A percentile compares a stretch with the other conserved stretches of the same genome.
Conservation (phyloP, 1,139 yeast genomes). For the Diutina rugosa region DNA sequence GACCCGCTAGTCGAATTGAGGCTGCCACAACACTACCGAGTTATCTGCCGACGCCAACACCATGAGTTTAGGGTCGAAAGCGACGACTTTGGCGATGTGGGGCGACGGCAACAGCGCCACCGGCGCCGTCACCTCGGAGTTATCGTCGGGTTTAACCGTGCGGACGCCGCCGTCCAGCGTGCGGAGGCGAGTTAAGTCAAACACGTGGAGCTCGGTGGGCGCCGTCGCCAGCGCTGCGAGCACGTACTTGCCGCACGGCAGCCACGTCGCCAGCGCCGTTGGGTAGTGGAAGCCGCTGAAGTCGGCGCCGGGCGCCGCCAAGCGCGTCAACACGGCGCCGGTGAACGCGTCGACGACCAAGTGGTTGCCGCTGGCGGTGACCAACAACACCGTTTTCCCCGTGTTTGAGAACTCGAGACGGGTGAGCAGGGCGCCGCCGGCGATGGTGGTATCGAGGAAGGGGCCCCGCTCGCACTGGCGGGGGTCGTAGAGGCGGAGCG, state of each 20-base stretch:
- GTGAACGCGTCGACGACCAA: conserved; percentile 60
- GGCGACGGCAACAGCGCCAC: conserved; percentile 14
- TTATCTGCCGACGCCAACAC: conserved; percentile 77
- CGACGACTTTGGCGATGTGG: conserved; percentile 45
- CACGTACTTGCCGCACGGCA: conserved; percentile 74
- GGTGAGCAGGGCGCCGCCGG: conserved; percentile 19
- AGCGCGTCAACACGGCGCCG: conserved; percentile 43
- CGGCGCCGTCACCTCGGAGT: conserved; percentile 13
- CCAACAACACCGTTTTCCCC: conserved; percentile 60
- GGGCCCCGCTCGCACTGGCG: conserved; percentile 44
- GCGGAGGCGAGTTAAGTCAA: conserved; percentile 39
- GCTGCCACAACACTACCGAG: conserved; percentile 23
- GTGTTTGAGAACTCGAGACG: conserved; percentile 76
- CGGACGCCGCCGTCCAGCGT: conserved; percentile 14
- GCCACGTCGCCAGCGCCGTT: conserved; percentile 49
- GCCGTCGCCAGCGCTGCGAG: conserved; percentile 38
- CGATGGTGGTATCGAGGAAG: conserved; percentile 28
- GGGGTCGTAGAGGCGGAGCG: conserved; percentile 48
- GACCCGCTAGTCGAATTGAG: background rate
- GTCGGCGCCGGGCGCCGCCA: conserved; percentile 16
- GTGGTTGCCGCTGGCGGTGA: conserved; percentile 42
- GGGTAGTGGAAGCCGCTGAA: conserved; percentile 27
- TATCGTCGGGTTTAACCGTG: background rate
- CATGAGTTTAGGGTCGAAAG: conserved; percentile 68
- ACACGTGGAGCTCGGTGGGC: conserved; percentile 23